Percentiles rank a stretch among this genome's conserved stretches.
Evolutionary conservation across 2,329 filamentous ascomycete genomes (phyloP).

Genomic region (Clonostachys rosea): DNA sequence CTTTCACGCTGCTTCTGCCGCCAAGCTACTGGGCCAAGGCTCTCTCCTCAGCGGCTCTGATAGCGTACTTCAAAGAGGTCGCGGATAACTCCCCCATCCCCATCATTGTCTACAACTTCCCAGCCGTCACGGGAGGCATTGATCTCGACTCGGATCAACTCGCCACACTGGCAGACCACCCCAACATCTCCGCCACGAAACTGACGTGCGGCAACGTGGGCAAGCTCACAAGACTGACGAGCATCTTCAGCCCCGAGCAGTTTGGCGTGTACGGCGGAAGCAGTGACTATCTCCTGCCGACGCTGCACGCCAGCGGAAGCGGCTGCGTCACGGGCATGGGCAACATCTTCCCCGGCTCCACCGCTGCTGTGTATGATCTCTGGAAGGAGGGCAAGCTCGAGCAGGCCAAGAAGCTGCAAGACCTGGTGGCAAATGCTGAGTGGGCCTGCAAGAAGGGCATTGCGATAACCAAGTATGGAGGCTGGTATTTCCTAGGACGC

Average conservation of each 20-base stretch:
- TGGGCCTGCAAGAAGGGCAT: conserved; percentile 46
- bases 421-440: conserved; percentile 37
- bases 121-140: conserved; percentile 58
- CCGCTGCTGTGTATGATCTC: conserved; percentile 30
- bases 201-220: conserved; percentile 66
- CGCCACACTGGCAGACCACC: conserved; percentile 51
- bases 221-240: conserved; percentile 57
- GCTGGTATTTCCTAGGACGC: conserved; percentile 33
- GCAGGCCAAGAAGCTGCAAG: conserved; percentile 31
- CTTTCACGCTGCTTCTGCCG: conserved; percentile 70
- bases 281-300: conserved; percentile 35
- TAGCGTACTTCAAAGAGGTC: conserved; percentile 63
- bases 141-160: conserved; percentile 61
- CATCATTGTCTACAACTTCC: conserved; percentile 66
- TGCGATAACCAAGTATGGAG: conserved; percentile 38
- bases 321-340: conserved; percentile 40
- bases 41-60: conserved; percentile 40
- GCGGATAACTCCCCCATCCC: conserved; percentile 58
- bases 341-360: conserved; percentile 38
- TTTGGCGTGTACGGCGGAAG: conserved; percentile 38
- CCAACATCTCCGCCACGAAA: conserved; percentile 65
- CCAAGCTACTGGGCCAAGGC: conserved; percentile 66
- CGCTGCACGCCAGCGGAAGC: conserved; percentile 28
- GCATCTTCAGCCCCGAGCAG: conserved; percentile 25
- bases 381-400: conserved; percentile 29